Conservation (phyloP, 2,329 filamentous ascomycete species). For the Phaeoacremonium minimum region DNA sequence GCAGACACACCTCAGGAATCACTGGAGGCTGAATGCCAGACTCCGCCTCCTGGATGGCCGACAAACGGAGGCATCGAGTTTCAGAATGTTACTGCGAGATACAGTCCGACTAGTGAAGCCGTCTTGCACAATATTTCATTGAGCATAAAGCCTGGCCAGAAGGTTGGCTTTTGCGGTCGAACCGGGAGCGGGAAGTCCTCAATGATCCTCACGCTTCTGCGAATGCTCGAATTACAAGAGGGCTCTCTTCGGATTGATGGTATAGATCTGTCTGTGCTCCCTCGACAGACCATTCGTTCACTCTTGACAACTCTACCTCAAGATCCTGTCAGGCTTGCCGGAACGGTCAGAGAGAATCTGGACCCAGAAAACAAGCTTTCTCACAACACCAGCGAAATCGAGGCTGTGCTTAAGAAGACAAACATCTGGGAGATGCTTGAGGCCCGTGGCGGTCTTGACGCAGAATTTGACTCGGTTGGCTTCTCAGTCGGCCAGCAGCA, state of each 20-base stretch:
- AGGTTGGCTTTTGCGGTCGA: conserved; percentile 45
- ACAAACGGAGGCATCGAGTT: conserved; percentile 43
- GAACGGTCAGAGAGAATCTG: conserved; percentile 41
- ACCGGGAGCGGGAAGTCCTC: conserved; percentile 50
- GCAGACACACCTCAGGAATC: neutral
- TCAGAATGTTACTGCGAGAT: conserved; percentile 45
- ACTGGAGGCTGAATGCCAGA: neutral
- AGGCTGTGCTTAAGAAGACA: conserved; percentile 36
- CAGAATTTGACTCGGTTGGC: conserved; percentile 21
- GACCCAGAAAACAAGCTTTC: conserved; percentile 30
- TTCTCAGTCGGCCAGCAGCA: conserved; percentile 41
- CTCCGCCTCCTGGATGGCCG: conserved; percentile 28
- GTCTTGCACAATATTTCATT: conserved; percentile 19
- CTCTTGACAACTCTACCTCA: conserved; percentile 42
- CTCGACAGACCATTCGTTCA: conserved; percentile 35
- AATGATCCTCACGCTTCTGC: conserved; percentile 39
- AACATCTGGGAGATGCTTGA: conserved; percentile 34
- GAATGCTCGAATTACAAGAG: conserved; percentile 37
- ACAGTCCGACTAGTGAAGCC: conserved; percentile 15
- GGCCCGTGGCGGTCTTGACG: conserved; percentile 29
- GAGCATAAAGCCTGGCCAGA: conserved; percentile 31
- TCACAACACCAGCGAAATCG: conserved; percentile 30
- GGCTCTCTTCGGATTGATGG: conserved; percentile 39
- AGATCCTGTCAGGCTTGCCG: conserved; percentile 39
- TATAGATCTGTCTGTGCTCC: conserved; percentile 32